phyloP scores from a whole-genome alignment of 192 early-diverging fungal genomes.

The Gryganskiella cystojenkinii region DNA sequence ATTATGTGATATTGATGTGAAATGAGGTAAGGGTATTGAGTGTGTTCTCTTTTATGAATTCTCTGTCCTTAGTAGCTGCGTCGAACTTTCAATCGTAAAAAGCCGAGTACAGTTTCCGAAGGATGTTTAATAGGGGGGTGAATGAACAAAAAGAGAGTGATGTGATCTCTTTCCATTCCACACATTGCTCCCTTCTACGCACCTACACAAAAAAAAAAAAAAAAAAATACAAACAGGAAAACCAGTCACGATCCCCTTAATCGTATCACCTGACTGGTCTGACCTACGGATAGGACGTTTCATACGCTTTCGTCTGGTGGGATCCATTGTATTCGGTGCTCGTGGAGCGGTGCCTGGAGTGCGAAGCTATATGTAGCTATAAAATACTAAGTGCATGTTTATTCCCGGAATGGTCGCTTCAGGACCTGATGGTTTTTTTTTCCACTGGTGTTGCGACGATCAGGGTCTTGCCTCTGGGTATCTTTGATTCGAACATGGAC shows the following conservation, averaged over 20 bases:
- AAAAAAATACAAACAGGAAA: neutral
- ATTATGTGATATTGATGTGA: slow-evolving; percentile 8
- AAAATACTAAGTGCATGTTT: too few species aligned
- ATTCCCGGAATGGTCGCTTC: too few species aligned
- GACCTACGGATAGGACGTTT: too few species aligned
- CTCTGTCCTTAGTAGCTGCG: slow-evolving; percentile 55
- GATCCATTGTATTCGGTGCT: too few species aligned
- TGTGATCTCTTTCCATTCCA: neutral
- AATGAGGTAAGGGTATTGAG: neutral
- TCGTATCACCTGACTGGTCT: neutral
- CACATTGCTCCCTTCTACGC: slow-evolving; percentile 5
- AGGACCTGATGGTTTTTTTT: neutral
- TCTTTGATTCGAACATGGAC: slow-evolving; percentile 20
- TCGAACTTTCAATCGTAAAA: slow-evolving; percentile 49
- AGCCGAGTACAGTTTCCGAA: slow-evolving; percentile 50
- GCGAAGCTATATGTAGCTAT: too few species aligned
- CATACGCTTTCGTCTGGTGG: too few species aligned
- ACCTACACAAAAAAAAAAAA: slow-evolving; percentile 8
- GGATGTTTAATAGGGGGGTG: slow-evolving; percentile 21
- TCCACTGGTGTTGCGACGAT: neutral
- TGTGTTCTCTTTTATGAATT: slow-evolving; percentile 13
- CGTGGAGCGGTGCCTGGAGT: too few species aligned
- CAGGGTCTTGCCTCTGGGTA: neutral
- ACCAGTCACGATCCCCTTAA: neutral
- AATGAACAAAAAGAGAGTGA: slow-evolving; percentile 6